Base-by-base conservation (phyloP, 257 asterid species). In the Rhazya stricta region DNA sequence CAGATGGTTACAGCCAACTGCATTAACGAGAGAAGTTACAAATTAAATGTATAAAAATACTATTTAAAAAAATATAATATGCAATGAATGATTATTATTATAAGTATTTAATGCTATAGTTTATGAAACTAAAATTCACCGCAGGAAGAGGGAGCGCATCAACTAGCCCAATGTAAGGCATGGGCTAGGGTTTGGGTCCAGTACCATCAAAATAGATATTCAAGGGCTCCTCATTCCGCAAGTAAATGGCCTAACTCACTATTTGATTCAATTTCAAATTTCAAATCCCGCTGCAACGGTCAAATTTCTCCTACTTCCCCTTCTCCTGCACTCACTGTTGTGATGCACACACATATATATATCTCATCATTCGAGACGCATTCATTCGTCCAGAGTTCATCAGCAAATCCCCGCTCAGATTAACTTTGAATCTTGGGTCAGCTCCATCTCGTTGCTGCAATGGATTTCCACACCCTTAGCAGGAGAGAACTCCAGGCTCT, bases 401-500 rank as follows among this genome's bases (percentile, higher is more conserved):
- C n/a, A 3, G 48, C 8, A 13, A n/a, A 25, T 1, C 25, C 23
- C 32, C 16, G 53, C 23, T 34, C 25, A 63, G 13, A 57, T 15
- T 36, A 66, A 61, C 30, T 19, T 48, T 60, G 51, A 53, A 73
- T 54, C 71, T 69, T 21, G 61, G 39, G 19, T 71, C 56, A 72
- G 63, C 63, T 73, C 43, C 41, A 74, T 36, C 58, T 36, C 62
- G 34, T 71, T 53, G 37, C 34, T 67, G 76, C 67, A 63, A 91
- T 89, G 97, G 96, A 89, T 69, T 86, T 87, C 85, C 77, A 87
- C 67, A 74, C 56, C 27, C 90, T 93, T 53, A 3, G 87, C 2
- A 86, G 98, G 88, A 91, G 87, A 84, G 88, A 91, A 63, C 85
- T 91, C 82, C 97, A 91, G 78, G 72, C 85, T 21, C 88, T 91